phyloP scores from a whole-genome alignment of 2,329 filamentous ascomycete species.

The Daldinia sp. region DNA sequence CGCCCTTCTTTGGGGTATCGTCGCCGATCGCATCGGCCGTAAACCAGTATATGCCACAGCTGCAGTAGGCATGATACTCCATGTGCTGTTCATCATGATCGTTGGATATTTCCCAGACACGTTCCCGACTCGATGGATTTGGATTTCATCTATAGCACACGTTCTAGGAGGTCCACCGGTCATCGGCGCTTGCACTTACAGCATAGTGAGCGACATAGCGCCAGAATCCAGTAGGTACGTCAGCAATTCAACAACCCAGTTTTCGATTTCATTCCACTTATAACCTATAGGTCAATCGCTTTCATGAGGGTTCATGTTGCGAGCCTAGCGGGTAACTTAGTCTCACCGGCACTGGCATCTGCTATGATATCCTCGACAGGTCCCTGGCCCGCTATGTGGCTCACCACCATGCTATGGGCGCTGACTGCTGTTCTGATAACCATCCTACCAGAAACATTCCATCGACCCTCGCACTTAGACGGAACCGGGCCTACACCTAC shows the following conservation, averaged over 20 bases:
- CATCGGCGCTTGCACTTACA: conserved; percentile 50
- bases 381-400: conserved; percentile 51
- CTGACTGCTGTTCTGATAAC: conserved; percentile 40
- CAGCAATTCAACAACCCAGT: not conserved
- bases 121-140: conserved; percentile 52
- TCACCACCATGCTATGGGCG: conserved; percentile 43
- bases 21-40: conserved; percentile 55
- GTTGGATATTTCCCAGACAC: conserved; percentile 52
- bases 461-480: conserved; percentile 7
- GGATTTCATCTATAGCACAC: conserved; percentile 51
- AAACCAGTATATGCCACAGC: conserved; percentile 52
- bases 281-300: conserved; percentile 50
- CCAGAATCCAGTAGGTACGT: conserved; percentile 54
- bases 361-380: conserved; percentile 53
- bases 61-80: conserved; percentile 50
- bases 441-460: conserved; percentile 49
- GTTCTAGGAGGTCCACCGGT: conserved; percentile 54
- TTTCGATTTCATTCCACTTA: not conserved
- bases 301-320: conserved; percentile 53
- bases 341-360: conserved; percentile 54
- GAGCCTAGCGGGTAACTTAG: conserved; percentile 52
- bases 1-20: conserved; percentile 55
- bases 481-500: conserved; percentile 4
- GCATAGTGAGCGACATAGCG: conserved; percentile 55
- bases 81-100: conserved; percentile 48